phyloP scores from a whole-genome alignment of 352 stramenopile species.

The Plasmopara halstedii region DNA sequence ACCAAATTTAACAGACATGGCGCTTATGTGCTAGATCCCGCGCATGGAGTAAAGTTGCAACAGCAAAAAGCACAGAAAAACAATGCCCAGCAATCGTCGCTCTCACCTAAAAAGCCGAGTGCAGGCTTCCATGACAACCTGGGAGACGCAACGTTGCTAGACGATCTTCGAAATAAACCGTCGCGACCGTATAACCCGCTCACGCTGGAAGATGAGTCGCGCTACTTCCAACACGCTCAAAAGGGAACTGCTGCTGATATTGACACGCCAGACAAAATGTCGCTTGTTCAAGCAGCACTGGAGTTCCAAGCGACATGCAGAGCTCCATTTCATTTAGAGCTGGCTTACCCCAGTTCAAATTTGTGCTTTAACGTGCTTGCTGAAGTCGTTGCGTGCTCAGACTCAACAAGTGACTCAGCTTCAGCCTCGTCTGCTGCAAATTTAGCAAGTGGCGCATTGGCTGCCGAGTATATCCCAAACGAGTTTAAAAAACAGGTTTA shows the following conservation, averaged over 20 bases:
- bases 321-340: slow-evolving; percentile 37
- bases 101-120: slow-evolving; percentile 47
- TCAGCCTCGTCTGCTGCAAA: slow-evolving; percentile 45
- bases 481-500: slow-evolving; percentile 86
- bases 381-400: slow-evolving; percentile 60
- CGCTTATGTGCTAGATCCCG: slow-evolving; percentile 73
- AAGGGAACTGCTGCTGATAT: slow-evolving; percentile 17
- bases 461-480: slow-evolving; percentile 68
- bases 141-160: slow-evolving; percentile 54
- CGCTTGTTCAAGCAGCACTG: slow-evolving; percentile 23
- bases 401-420: slow-evolving; percentile 43
- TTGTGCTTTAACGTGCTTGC: slow-evolving; percentile 46
- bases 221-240: slow-evolving; percentile 65
- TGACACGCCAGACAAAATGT: slow-evolving; percentile 14
- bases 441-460: slow-evolving; percentile 42
- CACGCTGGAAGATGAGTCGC: slow-evolving; percentile 73
- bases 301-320: slow-evolving; percentile 43
- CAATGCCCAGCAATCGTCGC: slow-evolving; percentile 12
- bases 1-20: slow-evolving; percentile 84
- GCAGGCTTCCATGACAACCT: slow-evolving; percentile 43
- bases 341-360: slow-evolving; percentile 45
- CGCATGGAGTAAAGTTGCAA: slow-evolving; percentile 52
- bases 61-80: slow-evolving; percentile 16
- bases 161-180: slow-evolving; percentile 55
- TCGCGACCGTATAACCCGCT: slow-evolving; percentile 61